These are phyloP conservation scores for Fraxinus platypoda DNA, from an alignment of 305 asterid genomes.

Conservation along the genomic window DNA sequence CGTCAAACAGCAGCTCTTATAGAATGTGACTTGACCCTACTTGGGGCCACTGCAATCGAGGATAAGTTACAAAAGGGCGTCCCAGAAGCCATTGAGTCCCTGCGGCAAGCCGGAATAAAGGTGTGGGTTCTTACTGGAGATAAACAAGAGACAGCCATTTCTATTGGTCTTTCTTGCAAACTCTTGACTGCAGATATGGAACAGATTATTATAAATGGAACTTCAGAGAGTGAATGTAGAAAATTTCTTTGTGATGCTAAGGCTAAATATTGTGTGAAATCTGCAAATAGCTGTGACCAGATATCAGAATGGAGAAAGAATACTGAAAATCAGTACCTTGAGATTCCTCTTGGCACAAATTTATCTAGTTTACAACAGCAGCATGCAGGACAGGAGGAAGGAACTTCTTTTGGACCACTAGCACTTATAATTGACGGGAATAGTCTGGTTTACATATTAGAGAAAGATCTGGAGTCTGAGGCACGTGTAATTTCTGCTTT, in stretches of 20 bases:
- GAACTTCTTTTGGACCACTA: conserved; percentile 49
- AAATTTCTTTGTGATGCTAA: conserved; percentile 75
- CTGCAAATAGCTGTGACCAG: conserved; percentile 37
- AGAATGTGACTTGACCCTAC: conserved; percentile 78
- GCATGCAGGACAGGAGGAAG: conserved; percentile 44
- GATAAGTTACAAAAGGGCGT: conserved; percentile 97
- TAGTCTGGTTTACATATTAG: conserved; percentile 92
- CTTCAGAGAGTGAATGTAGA: conserved; percentile 87
- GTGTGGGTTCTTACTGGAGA: conserved; percentile 99
- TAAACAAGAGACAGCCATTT: conserved; percentile 98
- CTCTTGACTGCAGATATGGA: conserved; percentile 89
- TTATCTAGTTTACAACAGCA: conserved; percentile 36
- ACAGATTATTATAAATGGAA: conserved; percentile 83
- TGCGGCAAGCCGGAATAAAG: conserved; percentile 94
- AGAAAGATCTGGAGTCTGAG: conserved; percentile 87
- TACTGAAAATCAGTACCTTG: conserved; percentile 50
- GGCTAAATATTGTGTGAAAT: conserved; percentile 51
- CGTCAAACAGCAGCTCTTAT: conserved; percentile 82
- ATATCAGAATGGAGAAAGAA: conserved; percentile 34
- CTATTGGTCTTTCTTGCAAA: conserved; percentile 92
- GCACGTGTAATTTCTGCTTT: conserved; percentile 37
- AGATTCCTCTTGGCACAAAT: conserved; percentile 44
- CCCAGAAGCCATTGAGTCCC: conserved; percentile 92
- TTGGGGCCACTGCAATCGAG: conserved; percentile 96
- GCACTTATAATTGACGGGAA: conserved; percentile 98